A percentile compares a stretch with the other conserved stretches of the same genome.
These are phyloP conservation scores for Magnusiomyces fungicola DNA, from an alignment of 1,139 yeast genomes.

Conservation along the genomic window DNA sequence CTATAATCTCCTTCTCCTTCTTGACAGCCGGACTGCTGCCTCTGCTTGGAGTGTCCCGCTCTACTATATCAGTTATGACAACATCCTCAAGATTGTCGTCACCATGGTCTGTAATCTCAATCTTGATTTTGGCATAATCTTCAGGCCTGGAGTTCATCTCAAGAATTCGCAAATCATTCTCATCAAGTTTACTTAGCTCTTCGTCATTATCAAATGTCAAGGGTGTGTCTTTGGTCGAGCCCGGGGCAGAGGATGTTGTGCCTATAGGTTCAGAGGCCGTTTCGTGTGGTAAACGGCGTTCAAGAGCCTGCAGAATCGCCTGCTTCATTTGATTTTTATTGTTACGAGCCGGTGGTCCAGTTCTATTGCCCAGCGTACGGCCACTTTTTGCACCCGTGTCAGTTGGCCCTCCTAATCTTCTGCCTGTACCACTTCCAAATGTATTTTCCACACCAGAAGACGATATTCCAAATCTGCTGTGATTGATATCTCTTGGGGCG, in stretches of 20 bases:
- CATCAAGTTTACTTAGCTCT: background rate
- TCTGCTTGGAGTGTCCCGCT: background rate
- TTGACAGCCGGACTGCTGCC: slow-evolving; percentile 11
- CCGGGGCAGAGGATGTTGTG: background rate
- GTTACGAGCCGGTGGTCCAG: background rate
- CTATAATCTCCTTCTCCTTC: background rate
- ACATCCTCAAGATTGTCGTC: slow-evolving; percentile 1
- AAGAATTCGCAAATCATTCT: background rate
- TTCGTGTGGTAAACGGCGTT: background rate
- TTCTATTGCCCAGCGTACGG: background rate
- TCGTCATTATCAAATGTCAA: background rate
- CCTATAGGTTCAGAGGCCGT: background rate
- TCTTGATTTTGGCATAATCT: slow-evolving; percentile 3
- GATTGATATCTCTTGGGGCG: slow-evolving; percentile 3
- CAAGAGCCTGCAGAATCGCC: background rate
- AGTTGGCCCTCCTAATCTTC: background rate
- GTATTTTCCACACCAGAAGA: background rate
- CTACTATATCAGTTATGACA: slow-evolving; percentile 7
- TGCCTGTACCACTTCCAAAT: background rate
- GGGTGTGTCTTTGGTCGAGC: background rate
- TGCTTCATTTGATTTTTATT: background rate
- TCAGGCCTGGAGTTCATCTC: background rate
- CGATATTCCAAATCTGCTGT: background rate
- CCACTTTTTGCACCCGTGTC: background rate
- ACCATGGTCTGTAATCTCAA: slow-evolving; percentile 1